Conservation (phyloP, 1,139 yeast genomes). For the Debaryomyces psychrophilus region DNA sequence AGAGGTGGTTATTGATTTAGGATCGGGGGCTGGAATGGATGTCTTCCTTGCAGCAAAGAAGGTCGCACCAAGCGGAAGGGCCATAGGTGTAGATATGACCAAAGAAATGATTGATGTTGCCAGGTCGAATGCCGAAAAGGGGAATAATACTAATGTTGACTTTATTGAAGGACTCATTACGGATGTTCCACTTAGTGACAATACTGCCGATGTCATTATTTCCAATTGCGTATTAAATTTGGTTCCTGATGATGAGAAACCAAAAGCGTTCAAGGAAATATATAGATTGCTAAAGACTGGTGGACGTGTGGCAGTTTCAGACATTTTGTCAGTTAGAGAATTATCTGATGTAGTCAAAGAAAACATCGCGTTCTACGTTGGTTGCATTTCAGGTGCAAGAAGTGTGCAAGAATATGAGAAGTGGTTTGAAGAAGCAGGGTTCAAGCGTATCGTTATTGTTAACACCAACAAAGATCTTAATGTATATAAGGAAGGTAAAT, state of each 20-base stretch:
- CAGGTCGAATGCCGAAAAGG: neutral
- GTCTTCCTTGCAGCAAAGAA: constrained; percentile 3
- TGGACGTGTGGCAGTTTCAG: neutral
- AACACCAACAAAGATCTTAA: constrained; percentile 5
- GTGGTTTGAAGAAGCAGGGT: constrained; percentile 6
- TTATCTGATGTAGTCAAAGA: neutral
- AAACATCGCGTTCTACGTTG: neutral
- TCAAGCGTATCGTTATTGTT: neutral
- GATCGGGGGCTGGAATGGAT: constrained; percentile 4
- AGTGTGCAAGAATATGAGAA: constrained; percentile 3
- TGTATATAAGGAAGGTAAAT: constrained; percentile 1
- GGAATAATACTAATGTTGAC: constrained; percentile 1
- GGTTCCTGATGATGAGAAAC: constrained; percentile 3
- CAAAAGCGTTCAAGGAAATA: constrained; percentile 1
- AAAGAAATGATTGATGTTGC: constrained; percentile 2
- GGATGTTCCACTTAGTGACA: neutral
- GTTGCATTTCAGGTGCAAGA: constrained; percentile 4
- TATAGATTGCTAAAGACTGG: neutral
- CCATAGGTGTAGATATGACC: constrained; percentile 1
- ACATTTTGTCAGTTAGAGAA: neutral
- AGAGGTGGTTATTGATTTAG: constrained; percentile 1
- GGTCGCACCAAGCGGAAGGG: constrained; percentile 1
- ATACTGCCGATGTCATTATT: constrained; percentile 1
- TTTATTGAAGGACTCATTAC: constrained; percentile 2
- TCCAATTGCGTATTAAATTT: constrained; percentile 4